Percentiles rank a stretch among this genome's conserved stretches.
phyloP scores from a whole-genome alignment of 1,139 yeast species.

The Diutina neorugosa region DNA sequence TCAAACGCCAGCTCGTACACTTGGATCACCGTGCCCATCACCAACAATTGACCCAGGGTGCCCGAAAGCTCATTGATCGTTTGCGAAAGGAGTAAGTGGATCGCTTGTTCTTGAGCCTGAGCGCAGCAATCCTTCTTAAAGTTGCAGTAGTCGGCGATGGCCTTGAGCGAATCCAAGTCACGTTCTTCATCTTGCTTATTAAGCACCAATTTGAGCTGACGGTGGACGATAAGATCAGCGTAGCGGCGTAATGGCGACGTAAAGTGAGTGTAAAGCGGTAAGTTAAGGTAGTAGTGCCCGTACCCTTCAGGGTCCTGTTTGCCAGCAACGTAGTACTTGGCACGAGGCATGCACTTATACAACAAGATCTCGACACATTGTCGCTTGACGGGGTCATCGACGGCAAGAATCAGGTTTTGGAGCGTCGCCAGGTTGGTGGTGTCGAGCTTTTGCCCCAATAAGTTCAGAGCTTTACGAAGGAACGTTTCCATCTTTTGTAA shows the following conservation, averaged over 20 bases:
- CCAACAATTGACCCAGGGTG: constrained; percentile 67
- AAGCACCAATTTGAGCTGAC: constrained; percentile 70
- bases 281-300: constrained; percentile 69
- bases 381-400: constrained; percentile 54
- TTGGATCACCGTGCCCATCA: constrained; percentile 80
- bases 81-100: constrained; percentile 76
- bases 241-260: constrained; percentile 88
- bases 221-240: constrained; percentile 84
- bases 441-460: constrained; percentile 55
- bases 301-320: constrained; percentile 70
- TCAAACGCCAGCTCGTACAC: constrained; percentile 96
- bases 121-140: constrained; percentile 93
- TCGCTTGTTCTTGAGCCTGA: constrained; percentile 89
- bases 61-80: constrained; percentile 71
- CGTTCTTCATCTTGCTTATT: constrained; percentile 17
- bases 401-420: constrained; percentile 55
- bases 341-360: constrained; percentile 73
- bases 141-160: constrained; percentile 83
- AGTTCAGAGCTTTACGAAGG: constrained; percentile 51
- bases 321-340: constrained; percentile 83
- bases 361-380: constrained; percentile 70
- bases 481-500: constrained; percentile 73
- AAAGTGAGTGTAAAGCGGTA: constrained; percentile 86
- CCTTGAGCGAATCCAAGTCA: constrained; percentile 64
- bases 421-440: constrained; percentile 64